Evolutionary conservation across 805 yeast genomes (phyloP).

Genomic region (Lipomyces anomalus): DNA sequence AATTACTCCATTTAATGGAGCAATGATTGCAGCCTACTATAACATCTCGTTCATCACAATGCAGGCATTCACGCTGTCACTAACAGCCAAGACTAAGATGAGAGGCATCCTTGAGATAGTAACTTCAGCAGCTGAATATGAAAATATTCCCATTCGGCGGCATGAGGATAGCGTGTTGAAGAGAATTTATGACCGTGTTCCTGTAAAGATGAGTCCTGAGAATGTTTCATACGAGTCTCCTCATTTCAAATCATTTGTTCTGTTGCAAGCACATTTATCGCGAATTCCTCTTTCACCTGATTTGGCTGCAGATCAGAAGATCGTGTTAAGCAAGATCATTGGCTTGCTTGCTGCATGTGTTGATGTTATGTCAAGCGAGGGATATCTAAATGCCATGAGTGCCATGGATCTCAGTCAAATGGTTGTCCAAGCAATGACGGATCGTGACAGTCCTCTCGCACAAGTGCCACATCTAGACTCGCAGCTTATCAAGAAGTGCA

Average conservation of each 20-base stretch:
- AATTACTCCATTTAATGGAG: conserved; percentile 60
- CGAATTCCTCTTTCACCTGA: conserved; percentile 60
- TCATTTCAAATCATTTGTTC: conserved; percentile 61
- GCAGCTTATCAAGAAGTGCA: conserved; percentile 50
- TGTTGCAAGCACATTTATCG: conserved; percentile 77
- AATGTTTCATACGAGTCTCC: conserved; percentile 43
- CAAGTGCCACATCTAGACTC: conserved; percentile 69
- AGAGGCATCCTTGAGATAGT: conserved; percentile 59
- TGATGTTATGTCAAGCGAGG: conserved; percentile 75
- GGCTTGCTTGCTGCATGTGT: conserved; percentile 59
- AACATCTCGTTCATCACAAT: conserved; percentile 60
- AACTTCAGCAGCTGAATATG: conserved; percentile 69
- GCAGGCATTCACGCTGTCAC: conserved; percentile 48
- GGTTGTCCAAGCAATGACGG: conserved; percentile 85
- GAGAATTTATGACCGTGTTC: conserved; percentile 53
- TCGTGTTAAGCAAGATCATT: conserved; percentile 46
- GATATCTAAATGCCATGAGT: conserved; percentile 65
- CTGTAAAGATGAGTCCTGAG: conserved; percentile 46
- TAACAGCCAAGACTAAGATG: conserved; percentile 53
- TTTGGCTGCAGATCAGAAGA: conserved; percentile 49
- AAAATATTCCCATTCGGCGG: conserved; percentile 52
- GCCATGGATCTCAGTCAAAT: conserved; percentile 88
- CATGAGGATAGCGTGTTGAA: conserved; percentile 49
- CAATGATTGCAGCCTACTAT: conserved; percentile 71
- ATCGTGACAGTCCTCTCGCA: conserved; percentile 64